phyloP scores from a whole-genome alignment of 441 rosid species.

The Euphorbia schlechtendalii region DNA sequence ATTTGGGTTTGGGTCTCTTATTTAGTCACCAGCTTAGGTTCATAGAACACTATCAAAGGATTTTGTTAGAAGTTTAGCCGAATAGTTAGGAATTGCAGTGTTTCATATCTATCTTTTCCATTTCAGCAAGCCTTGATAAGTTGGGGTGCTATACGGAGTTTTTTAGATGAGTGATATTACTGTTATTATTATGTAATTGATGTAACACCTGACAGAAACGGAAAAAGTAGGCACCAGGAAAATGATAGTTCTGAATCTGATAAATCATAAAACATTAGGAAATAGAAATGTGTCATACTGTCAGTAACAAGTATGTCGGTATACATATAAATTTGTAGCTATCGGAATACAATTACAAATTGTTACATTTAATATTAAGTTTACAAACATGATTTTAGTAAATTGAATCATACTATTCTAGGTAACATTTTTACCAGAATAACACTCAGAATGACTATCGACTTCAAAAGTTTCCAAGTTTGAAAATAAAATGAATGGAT shows the following conservation, averaged over 20 bases:
- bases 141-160: neutral
- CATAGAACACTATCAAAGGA: neutral
- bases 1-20: no score
- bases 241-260: neutral
- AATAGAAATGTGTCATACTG: neutral
- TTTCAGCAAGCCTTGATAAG: neutral
- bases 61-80: neutral
- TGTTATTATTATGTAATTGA: neutral
- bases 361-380: neutral
- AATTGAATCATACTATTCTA: neutral
- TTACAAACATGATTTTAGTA: neutral
- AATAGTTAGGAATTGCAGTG: neutral
- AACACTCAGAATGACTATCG: neutral
- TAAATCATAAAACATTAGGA: no score
- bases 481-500: neutral
- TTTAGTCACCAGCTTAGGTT: neutral
- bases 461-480: neutral
- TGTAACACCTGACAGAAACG: neutral
- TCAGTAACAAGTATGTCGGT: neutral
- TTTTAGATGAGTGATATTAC: neutral
- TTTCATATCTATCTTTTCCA: neutral
- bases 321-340: neutral
- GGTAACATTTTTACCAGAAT: neutral
- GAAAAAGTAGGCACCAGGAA: neutral
- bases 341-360: no score